phyloP scores from a whole-genome alignment of 2,329 filamentous ascomycete genomes.

The Aspergillus puulaauensis region DNA sequence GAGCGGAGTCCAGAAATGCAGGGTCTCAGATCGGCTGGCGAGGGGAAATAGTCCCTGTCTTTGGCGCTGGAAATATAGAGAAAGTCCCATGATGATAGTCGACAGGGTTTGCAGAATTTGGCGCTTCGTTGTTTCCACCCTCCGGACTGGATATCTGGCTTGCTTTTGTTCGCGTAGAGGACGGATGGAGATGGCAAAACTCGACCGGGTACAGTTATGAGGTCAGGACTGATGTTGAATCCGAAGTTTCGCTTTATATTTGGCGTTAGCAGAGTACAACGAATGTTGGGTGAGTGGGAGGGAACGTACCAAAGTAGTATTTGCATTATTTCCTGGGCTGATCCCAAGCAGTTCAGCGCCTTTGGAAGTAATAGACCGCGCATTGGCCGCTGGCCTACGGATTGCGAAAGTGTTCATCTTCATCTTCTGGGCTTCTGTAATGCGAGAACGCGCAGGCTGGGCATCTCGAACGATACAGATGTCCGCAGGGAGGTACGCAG shows the following conservation, averaged over 20 bases:
- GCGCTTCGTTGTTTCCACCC: slow-evolving; percentile 68
- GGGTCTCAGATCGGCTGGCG: slow-evolving; percentile 4
- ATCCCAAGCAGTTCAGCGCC: slow-evolving; percentile 59
- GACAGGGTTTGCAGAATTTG: slow-evolving; percentile 55
- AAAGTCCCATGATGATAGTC: slow-evolving; percentile 29
- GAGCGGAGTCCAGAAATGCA: slow-evolving; percentile 17
- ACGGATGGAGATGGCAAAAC: slow-evolving; percentile 63
- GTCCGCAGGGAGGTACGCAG: slow-evolving; percentile 67
- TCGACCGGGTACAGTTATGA: slow-evolving; percentile 72
- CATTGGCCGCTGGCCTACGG: slow-evolving; percentile 65
- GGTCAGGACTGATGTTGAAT: slow-evolving; percentile 44
- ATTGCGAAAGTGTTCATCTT: slow-evolving; percentile 73
- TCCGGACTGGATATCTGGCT: slow-evolving; percentile 33
- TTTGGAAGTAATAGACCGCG: slow-evolving; percentile 60
- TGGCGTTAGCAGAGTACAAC: neutral
- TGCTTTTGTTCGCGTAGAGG: slow-evolving; percentile 50
- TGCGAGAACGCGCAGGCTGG: slow-evolving; percentile 61
- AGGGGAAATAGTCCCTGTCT: slow-evolving; percentile 3
- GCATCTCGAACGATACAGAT: slow-evolving; percentile 63
- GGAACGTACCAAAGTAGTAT: slow-evolving; percentile 44
- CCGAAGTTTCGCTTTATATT: slow-evolving; percentile 57
- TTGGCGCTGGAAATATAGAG: slow-evolving; percentile 21
- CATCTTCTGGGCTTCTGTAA: slow-evolving; percentile 61
- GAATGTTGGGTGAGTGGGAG: neutral
- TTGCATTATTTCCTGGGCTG: slow-evolving; percentile 43